These are phyloP conservation scores for Claviceps citrina DNA, from an alignment of 2,329 filamentous ascomycete species.

Conservation along the genomic window DNA sequence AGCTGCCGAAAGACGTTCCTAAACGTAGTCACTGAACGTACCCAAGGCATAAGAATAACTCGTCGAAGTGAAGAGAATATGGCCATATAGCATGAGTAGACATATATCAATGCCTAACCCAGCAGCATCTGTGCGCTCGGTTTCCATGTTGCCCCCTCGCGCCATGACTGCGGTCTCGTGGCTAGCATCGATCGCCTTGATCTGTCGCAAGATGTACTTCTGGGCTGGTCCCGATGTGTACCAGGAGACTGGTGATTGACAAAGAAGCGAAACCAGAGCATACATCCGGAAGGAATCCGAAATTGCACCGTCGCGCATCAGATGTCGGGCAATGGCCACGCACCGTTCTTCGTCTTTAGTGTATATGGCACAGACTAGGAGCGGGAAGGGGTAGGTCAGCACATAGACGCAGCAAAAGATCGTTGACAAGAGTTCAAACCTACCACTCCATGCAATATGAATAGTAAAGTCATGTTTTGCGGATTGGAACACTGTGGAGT, in stretches of 20 bases:
- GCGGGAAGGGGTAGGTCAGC: no score
- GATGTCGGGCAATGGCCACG: constrained; percentile 58
- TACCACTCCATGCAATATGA: constrained; percentile 61
- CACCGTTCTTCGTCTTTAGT: constrained; percentile 67
- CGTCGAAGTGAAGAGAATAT: constrained; percentile 72
- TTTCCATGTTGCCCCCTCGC: constrained; percentile 12
- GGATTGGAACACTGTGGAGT: constrained; percentile 71
- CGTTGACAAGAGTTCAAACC: constrained; percentile 17
- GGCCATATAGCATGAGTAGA: constrained; percentile 75
- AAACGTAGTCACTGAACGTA: constrained; percentile 11
- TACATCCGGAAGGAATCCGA: constrained; percentile 78
- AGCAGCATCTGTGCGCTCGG: background rate
- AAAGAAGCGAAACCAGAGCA: constrained; percentile 59
- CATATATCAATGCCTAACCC: constrained; percentile 50
- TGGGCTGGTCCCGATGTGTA: constrained; percentile 72
- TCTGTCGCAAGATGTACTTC: constrained; percentile 81
- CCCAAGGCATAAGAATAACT: constrained; percentile 73
- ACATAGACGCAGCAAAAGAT: background rate
- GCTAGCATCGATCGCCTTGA: constrained; percentile 71
- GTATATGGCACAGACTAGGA: constrained; percentile 68
- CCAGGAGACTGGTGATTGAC: constrained; percentile 55
- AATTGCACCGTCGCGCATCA: constrained; percentile 70
- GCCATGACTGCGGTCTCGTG: constrained; percentile 24
- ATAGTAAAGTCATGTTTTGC: constrained; percentile 54
- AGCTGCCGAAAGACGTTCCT: constrained; percentile 1